Percentiles rank a stretch among this genome's conserved stretches.
Conservation (phyloP, 371 early-diverging fungal genomes). For the Mortierella sp. region DNA sequence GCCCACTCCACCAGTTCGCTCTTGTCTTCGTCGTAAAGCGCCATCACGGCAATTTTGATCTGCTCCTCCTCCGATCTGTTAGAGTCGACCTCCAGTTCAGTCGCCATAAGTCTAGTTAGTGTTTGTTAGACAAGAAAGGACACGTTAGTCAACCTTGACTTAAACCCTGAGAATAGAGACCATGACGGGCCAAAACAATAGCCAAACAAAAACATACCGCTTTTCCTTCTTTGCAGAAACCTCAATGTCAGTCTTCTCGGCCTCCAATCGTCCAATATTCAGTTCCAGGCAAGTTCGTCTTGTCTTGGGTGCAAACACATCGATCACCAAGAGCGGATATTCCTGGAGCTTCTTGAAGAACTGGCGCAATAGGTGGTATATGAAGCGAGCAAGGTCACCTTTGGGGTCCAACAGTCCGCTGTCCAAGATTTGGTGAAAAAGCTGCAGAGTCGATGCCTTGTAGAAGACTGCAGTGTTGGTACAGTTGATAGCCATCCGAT, state of each 20-base stretch:
- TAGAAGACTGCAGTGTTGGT: constrained; percentile 70
- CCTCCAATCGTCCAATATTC: constrained; percentile 45
- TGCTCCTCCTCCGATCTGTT: constrained; percentile 29
- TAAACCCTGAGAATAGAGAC: neutral
- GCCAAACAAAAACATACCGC: constrained; percentile 10
- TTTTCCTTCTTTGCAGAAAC: constrained; percentile 37
- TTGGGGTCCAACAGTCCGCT: constrained; percentile 55
- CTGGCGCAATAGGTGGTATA: constrained; percentile 64
- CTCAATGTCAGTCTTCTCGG: constrained; percentile 12
- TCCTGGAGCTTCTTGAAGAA: constrained; percentile 68
- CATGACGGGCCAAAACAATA: neutral
- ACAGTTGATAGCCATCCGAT: constrained; percentile 78
- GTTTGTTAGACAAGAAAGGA: neutral
- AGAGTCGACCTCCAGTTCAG: constrained; percentile 36
- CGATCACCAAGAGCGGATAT: constrained; percentile 73
- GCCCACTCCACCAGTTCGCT: constrained; percentile 45
- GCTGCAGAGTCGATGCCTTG: constrained; percentile 69
- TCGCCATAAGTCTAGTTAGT: constrained; percentile 25
- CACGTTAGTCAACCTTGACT: no score
- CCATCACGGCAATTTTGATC: constrained; percentile 43
- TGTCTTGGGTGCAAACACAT: constrained; percentile 58
- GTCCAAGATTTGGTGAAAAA: constrained; percentile 72
- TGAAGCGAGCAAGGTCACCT: constrained; percentile 66
- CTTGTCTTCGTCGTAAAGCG: constrained; percentile 39
- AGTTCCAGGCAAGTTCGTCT: constrained; percentile 34